Evolutionary conservation across 495 filamentous ascomycete species (phyloP).

Genomic region (Lophium mytilinum): DNA sequence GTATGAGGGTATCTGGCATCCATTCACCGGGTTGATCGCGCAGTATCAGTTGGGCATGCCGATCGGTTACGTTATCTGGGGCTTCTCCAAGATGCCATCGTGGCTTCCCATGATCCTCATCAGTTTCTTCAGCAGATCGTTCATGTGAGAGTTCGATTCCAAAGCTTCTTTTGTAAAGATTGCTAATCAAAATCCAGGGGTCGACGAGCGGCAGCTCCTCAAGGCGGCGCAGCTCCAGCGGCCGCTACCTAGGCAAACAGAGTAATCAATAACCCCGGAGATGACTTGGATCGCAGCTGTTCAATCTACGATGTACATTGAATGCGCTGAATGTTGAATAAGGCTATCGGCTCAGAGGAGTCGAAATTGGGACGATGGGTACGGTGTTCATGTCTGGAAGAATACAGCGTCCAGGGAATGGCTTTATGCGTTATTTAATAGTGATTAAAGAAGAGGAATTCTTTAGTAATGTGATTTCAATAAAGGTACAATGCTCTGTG

Average conservation of each 20-base stretch:
- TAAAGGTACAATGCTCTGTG: too few species aligned
- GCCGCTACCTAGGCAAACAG: not conserved
- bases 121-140: conserved; percentile 66
- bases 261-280: too few species aligned
- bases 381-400: too few species aligned
- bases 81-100: conserved; percentile 48
- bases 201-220: not conserved
- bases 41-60: conserved; percentile 55
- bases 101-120: conserved; percentile 77
- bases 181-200: conserved; percentile 12
- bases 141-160: conserved; percentile 61
- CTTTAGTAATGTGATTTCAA: too few species aligned
- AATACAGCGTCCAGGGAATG: too few species aligned
- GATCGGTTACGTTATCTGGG: conserved; percentile 60
- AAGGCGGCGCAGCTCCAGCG: not conserved
- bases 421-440: too few species aligned
- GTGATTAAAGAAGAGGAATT: too few species aligned
- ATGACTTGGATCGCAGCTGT: too few species aligned
- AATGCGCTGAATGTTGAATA: too few species aligned
- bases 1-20: conserved; percentile 72
- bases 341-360: too few species aligned
- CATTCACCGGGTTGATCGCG: conserved; percentile 65
- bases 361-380: too few species aligned
- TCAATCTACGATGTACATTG: too few species aligned
- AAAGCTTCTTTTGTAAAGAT: not conserved